Base-by-base conservation (phyloP, 176 grass and related monocot species). In the Oryza australiensis region DNA sequence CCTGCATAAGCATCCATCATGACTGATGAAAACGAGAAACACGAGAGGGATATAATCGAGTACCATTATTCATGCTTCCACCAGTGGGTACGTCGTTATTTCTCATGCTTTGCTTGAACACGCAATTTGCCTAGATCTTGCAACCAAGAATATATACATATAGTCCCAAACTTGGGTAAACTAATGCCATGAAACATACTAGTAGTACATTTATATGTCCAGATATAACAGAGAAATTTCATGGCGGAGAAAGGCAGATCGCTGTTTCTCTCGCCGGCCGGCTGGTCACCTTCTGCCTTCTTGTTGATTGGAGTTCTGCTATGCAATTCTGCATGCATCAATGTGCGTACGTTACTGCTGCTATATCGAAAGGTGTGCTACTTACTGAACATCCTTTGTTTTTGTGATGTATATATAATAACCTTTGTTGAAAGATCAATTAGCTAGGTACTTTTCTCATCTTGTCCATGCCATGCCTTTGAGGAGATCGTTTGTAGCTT, bases 351-450 rank as follows among this genome's bases (percentile, higher is more conserved):
- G 4, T 76, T 60, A 62, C 20, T 60, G 74, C 22, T 67, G 20
- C 69, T 51, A 68, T 65, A 73, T 90, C 45, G 37, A 90, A 90
- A 90, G 88, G 73, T 78, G 79, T 26, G 79, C 62, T 78, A 78
- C 59, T 78, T 37, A 78, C 42, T 77, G 35, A 73, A 40, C 79
- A 51, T 40, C 68, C 67, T 86, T 89, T 89, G 78, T 86, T 77
- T 89, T 86, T 78, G 62, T 73, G 73, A 78, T 82, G 79, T n/a
- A 55, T 46, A 55, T 46, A 76, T 80, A 81, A 51, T 79, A 82
- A 46, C 45, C 68, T 79, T 82, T 82, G 74, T 73, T 78, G 60
- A 83, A 90, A 86, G 83, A 85, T 79, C 74, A 86, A 62, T 35
- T 46, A 74, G 37, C 38, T 37, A 74, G 28, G 49, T 63, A 82